These are phyloP conservation scores for Ascochyta rabiei DNA, from an alignment of 2,329 filamentous ascomycete genomes.

Conservation along the genomic window DNA sequence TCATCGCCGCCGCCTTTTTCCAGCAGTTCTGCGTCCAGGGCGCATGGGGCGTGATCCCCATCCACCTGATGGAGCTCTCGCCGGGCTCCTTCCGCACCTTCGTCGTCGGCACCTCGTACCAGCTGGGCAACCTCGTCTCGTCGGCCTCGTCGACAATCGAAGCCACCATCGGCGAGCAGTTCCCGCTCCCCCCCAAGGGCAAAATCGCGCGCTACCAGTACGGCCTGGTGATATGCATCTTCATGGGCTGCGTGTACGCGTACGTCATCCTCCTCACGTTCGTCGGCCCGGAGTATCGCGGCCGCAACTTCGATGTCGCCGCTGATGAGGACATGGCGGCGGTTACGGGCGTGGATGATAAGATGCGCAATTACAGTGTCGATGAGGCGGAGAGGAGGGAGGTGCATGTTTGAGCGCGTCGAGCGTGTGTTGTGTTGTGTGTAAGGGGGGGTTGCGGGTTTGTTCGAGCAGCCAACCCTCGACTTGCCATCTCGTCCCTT, in stretches of 20 bases:
- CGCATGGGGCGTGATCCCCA: slow-evolving; percentile 57
- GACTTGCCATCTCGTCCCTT: too few species aligned
- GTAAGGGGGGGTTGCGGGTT: too few species aligned
- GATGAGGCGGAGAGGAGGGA: slow-evolving; percentile 4
- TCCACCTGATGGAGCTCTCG: slow-evolving; percentile 78
- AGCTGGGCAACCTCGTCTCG: slow-evolving; percentile 76
- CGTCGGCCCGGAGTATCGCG: slow-evolving; percentile 61
- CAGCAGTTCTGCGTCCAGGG: slow-evolving; percentile 61
- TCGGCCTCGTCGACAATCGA: slow-evolving; percentile 77
- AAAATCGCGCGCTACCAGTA: slow-evolving; percentile 58
- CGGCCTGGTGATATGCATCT: slow-evolving; percentile 85
- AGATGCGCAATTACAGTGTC: slow-evolving; percentile 5
- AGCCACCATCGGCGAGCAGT: slow-evolving; percentile 73
- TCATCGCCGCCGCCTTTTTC: slow-evolving; percentile 85
- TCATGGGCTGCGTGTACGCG: slow-evolving; percentile 82
- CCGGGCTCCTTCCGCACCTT: slow-evolving; percentile 76
- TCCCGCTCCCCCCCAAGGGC: slow-evolving; percentile 67
- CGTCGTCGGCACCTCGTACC: slow-evolving; percentile 75
- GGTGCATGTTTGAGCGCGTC: not conserved
- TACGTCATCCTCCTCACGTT: slow-evolving; percentile 68
- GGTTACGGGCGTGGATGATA: slow-evolving; percentile 22
- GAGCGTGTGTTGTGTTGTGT: too few species aligned
- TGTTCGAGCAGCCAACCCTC: too few species aligned
- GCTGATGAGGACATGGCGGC: slow-evolving; percentile 44
- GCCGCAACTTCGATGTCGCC: slow-evolving; percentile 39